phyloP scores from a whole-genome alignment of 1,139 yeast species.

The Yamadazyma blattariae region DNA sequence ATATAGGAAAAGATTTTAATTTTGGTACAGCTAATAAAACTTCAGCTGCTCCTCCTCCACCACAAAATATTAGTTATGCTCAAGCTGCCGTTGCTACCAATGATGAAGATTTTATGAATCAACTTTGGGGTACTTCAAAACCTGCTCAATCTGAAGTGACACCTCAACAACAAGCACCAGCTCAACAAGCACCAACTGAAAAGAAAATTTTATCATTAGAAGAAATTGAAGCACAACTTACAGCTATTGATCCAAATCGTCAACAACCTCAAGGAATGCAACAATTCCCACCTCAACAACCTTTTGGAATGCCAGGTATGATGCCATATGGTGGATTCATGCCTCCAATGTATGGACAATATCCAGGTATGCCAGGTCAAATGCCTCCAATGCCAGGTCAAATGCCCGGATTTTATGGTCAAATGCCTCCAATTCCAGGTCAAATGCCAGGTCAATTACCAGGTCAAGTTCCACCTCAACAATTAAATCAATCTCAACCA shows the following conservation, averaged over 20 bases:
- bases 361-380: slow-evolving; percentile 15
- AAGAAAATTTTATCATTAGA: slow-evolving; percentile 62
- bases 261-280: slow-evolving; percentile 18
- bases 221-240: slow-evolving; percentile 74
- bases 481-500: slow-evolving; percentile 15
- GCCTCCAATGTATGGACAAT: slow-evolving; percentile 39
- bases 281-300: slow-evolving; percentile 26
- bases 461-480: slow-evolving; percentile 22
- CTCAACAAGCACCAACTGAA: slow-evolving; percentile 17
- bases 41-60: slow-evolving; percentile 18
- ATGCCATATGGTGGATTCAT: slow-evolving; percentile 41
- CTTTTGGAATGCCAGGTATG: slow-evolving; percentile 37
- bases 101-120: slow-evolving; percentile 51
- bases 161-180: slow-evolving; percentile 10
- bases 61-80: slow-evolving; percentile 54
- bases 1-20: slow-evolving; percentile 69
- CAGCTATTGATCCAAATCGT: slow-evolving; percentile 42
- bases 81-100: slow-evolving; percentile 46
- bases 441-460: slow-evolving; percentile 16
- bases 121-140: slow-evolving; percentile 45
- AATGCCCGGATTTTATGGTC: slow-evolving; percentile 11
- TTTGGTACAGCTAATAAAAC: slow-evolving; percentile 44
- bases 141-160: slow-evolving; percentile 9
- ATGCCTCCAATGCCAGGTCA: slow-evolving; percentile 8
- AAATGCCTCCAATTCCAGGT: slow-evolving; percentile 8